phyloP scores from a whole-genome alignment of 371 early-diverging fungal species.

The Coemansia sp. region DNA sequence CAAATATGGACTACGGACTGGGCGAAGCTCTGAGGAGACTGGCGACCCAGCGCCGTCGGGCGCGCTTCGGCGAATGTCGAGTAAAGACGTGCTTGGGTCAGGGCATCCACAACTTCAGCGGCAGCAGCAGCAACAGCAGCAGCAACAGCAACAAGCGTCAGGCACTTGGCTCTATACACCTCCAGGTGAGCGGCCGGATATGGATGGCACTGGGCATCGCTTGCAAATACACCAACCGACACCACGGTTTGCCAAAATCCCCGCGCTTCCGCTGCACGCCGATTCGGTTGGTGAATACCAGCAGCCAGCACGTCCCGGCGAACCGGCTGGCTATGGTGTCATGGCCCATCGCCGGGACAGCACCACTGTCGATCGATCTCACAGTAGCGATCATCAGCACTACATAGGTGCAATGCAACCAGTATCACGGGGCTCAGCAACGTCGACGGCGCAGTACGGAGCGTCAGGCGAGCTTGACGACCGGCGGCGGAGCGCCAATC shows the following conservation, averaged over 20 bases:
- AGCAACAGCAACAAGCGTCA: conserved; percentile 1
- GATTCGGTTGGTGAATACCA: conserved; percentile 4
- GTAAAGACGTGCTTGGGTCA: conserved; percentile 5
- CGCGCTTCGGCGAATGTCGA: conserved; percentile 5
- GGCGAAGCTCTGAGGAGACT: conserved; percentile 8
- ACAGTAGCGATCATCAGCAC: conserved; percentile 8
- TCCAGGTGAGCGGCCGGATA: conserved; percentile 19
- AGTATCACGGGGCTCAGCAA: neutral
- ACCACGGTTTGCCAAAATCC: conserved; percentile 13
- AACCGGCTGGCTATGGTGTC: neutral
- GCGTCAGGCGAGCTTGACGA: neutral
- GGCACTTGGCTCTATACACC: conserved; percentile 25
- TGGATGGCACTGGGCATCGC: neutral
- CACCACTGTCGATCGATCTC: conserved; percentile 2
- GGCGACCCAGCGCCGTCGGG: conserved; percentile 2
- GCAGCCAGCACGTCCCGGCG: neutral
- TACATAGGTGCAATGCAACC: neutral
- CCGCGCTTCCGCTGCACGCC: conserved; percentile 10
- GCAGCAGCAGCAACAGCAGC: conserved; percentile 1
- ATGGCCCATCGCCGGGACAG: conserved; percentile 6
- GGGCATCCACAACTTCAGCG: neutral
- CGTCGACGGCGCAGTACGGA: neutral
- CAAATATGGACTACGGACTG: neutral
- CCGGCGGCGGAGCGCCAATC: neutral
- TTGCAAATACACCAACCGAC: conserved; percentile 11